Percentiles rank a stretch among this genome's conserved stretches.
Evolutionary conservation across 345 rosid genomes (phyloP).

Genomic region (Boechera stricta): DNA sequence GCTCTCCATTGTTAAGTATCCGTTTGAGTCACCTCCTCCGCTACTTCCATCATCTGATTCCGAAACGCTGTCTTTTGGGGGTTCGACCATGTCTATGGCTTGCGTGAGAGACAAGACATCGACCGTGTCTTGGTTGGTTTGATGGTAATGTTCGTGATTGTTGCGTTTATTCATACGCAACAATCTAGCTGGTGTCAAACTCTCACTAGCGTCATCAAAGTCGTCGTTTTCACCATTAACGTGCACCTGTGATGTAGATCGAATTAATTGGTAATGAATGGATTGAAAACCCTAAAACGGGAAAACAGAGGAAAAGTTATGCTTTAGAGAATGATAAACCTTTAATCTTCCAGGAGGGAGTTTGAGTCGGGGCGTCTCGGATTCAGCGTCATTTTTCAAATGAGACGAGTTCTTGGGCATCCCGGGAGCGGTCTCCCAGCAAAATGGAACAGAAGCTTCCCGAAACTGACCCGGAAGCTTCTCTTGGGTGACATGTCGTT

Average conservation of each 20-base stretch:
- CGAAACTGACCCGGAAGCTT: conserved; percentile 35
- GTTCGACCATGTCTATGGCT: conserved; percentile 80
- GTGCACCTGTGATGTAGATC: conserved; percentile 32
- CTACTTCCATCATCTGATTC: conserved; percentile 39
- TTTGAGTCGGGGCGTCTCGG: conserved; percentile 65
- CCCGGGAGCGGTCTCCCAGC: conserved; percentile 90
- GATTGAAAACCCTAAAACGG: neutral
- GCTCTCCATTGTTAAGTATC: conserved; percentile 48
- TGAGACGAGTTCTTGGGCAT: conserved; percentile 57
- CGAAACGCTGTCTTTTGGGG: conserved; percentile 41
- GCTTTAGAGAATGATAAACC: conserved; percentile 39
- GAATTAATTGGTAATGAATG: neutral
- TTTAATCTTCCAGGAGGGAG: conserved; percentile 67
- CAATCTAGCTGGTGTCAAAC: conserved; percentile 47
- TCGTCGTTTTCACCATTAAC: conserved; percentile 50
- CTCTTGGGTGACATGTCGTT: conserved; percentile 51
- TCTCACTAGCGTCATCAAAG: conserved; percentile 34
- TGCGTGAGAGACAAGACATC: conserved; percentile 79
- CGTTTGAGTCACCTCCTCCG: conserved; percentile 41
- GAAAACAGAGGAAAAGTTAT: neutral
- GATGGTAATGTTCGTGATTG: conserved; percentile 26
- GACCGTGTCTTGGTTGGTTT: conserved; percentile 37
- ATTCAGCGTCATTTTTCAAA: conserved; percentile 39
- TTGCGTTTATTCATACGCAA: conserved; percentile 31
- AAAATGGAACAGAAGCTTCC: conserved; percentile 65